These are phyloP conservation scores for Epichloe sp. DNA, from an alignment of 2,329 filamentous ascomycete genomes.

Conservation along the genomic window DNA sequence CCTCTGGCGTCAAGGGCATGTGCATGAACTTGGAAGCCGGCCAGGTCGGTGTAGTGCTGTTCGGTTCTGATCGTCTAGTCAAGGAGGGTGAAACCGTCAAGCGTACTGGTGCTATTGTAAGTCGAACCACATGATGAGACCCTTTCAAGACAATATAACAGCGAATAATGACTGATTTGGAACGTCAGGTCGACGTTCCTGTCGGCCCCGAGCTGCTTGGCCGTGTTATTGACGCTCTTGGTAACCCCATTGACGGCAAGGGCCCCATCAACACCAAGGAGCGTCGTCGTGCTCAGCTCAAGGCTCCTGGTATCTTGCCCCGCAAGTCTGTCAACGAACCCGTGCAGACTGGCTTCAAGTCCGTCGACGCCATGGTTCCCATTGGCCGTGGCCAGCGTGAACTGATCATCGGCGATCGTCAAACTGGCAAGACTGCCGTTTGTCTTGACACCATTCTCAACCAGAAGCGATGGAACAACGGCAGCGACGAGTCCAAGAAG, in stretches of 20 bases:
- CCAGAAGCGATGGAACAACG: conserved; percentile 95
- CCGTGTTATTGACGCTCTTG: conserved; percentile 95
- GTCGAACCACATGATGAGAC: conserved; percentile 22
- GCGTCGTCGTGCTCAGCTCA: conserved; percentile 93
- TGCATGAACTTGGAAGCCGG: conserved; percentile 99
- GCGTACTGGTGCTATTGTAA: conserved; percentile 98
- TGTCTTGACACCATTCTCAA: conserved; percentile 96
- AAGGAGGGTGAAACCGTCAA: conserved; percentile 99
- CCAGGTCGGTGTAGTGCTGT: conserved; percentile 99
- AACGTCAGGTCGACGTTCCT: conserved; percentile 78
- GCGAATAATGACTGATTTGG: conserved; percentile 11
- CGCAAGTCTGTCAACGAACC: conserved; percentile 96
- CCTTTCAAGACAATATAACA: not conserved
- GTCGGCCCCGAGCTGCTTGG: conserved; percentile 88
- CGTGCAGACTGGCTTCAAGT: conserved; percentile 99
- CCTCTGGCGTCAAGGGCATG: conserved; percentile 99
- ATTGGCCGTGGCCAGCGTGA: conserved; percentile 99
- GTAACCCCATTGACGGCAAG: conserved; percentile 99
- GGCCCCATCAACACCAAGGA: conserved; percentile 85
- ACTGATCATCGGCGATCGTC: conserved; percentile 99
- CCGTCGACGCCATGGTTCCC: conserved; percentile 98
- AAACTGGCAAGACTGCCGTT: conserved; percentile 99
- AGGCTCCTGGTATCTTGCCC: conserved; percentile 96
- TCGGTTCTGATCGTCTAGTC: conserved; percentile 99
- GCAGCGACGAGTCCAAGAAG: conserved; percentile 87